Base-by-base conservation (phyloP, 2,329 filamentous ascomycete species). In the Diplodia intermedia region DNA sequence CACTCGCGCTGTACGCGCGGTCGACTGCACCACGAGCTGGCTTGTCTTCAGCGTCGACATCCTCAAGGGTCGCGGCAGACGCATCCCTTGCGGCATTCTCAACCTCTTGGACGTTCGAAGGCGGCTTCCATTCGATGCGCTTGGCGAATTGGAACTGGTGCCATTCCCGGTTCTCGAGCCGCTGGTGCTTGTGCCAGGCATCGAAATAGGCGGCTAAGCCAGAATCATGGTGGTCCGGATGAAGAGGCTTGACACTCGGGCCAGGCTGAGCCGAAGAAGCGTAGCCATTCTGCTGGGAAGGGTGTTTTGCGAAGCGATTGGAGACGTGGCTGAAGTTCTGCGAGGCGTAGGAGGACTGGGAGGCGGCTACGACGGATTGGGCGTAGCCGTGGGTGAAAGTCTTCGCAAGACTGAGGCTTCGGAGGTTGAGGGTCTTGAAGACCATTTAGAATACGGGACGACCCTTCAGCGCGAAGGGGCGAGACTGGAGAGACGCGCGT, bases 311-410 rank as follows among this genome's bases (percentile, higher is more conserved):
- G 75, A 85, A 83, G 67, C 81, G 76, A 56, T 77, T 76, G 69
- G 78, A 75, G 49, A 68, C 72, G 73, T 76, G 77, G 69, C 55
- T 77, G 75, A 89, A 82, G 73, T 86, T 85, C 71, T 87, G 84
- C 52, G 93, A 78, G 83, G 89, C 86, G 89, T 93, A 87, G 86
- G 88, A 86, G 84, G 91, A 90, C 86, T 97, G 93, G 72, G 93
- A 93, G 76, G 93, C 94, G 77, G 95, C 95, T 83, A 99, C 93
- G 82, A 98, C 91, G 71, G 94, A 97, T 81, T 98, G 94, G 75
- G 94, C 94, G 87, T 97, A 98, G 83, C 94, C 94, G 88, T 98
- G 93, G 80, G 93, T 94, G 81, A 98, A 91, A 77, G 94, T 93
- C 85, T 98, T 98, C 79, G 92, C 90, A 83, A 97, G 91, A 90